Percentiles rank a stretch among this genome's conserved stretches.
Evolutionary conservation across 805 yeast species (phyloP).

Genomic region (Starmerella khaoyaiensis): DNA sequence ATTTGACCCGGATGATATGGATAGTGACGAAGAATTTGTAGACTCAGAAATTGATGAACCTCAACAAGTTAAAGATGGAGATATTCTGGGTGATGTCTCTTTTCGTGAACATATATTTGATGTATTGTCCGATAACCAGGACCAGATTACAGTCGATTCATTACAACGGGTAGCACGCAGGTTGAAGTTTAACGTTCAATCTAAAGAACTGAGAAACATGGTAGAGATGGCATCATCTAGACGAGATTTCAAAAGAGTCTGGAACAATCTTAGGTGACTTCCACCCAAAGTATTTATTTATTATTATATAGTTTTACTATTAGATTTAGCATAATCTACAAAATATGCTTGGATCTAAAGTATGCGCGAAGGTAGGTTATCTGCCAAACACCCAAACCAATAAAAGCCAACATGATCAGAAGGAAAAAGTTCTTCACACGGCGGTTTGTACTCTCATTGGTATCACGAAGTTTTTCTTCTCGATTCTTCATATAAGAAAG

Average conservation of each 20-base stretch:
- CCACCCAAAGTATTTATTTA: background rate
- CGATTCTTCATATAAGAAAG: conserved; percentile 72
- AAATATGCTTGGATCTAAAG: conserved; percentile 43
- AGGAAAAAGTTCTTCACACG: conserved; percentile 83
- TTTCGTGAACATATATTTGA: conserved; percentile 14
- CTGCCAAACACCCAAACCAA: conserved; percentile 85
- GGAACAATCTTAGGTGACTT: conserved; percentile 14
- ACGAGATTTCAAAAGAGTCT: conserved; percentile 22
- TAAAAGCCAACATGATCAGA: conserved; percentile 50
- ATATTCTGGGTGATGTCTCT: background rate
- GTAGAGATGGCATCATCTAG: conserved; percentile 20
- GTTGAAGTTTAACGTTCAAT: conserved; percentile 23
- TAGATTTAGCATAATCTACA: conserved; percentile 14
- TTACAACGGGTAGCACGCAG: conserved; percentile 20
- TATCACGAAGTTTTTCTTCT: conserved; percentile 88
- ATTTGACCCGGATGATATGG: conserved; percentile 14
- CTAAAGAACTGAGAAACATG: conserved; percentile 27
- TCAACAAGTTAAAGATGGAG: background rate
- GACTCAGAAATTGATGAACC: conserved; percentile 4
- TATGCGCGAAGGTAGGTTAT: conserved; percentile 80
- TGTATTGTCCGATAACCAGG: conserved; percentile 14
- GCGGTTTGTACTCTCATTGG: conserved; percentile 89
- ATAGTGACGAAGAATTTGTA: conserved; percentile 4
- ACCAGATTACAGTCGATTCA: conserved; percentile 22
- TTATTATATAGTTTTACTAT: background rate